These are phyloP conservation scores for Dionaea muscipula DNA, from an alignment of 179 eudicot genomes.

Conservation along the genomic window DNA sequence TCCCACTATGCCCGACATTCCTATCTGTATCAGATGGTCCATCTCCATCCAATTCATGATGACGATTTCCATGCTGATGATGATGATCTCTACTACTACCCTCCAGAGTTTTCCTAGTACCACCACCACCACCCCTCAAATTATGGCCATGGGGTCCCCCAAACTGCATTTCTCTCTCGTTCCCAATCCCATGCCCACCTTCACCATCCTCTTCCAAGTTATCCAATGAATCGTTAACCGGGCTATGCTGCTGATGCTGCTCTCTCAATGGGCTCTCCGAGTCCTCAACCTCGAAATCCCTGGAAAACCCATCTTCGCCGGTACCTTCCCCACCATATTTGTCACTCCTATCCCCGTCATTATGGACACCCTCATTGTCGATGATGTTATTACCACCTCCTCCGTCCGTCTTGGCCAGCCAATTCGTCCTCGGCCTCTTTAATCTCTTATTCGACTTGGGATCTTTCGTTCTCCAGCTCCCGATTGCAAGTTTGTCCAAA, in stretches of 20 bases:
- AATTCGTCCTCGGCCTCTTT: constrained; percentile 21
- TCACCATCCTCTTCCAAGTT: background rate
- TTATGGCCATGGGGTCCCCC: constrained; percentile 6
- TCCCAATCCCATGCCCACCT: constrained; percentile 2
- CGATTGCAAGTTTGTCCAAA: constrained; percentile 19
- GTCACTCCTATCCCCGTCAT: constrained; percentile 13
- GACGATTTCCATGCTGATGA: background rate
- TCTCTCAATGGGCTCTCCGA: constrained; percentile 22
- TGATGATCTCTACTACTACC: constrained; percentile 6
- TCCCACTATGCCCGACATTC: constrained; percentile 12
- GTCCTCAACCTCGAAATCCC: constrained; percentile 17
- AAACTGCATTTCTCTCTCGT: constrained; percentile 3
- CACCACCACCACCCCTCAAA: constrained; percentile 13
- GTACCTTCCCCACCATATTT: constrained; percentile 2
- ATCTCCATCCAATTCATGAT: constrained; percentile 13
- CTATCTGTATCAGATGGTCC: constrained; percentile 20
- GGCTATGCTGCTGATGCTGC: no score
- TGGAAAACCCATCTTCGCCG: constrained; percentile 10
- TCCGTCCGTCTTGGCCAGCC: constrained; percentile 11
- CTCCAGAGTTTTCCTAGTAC: constrained; percentile 14
- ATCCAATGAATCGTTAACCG: constrained; percentile 20
- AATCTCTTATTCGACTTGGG: constrained; percentile 12
- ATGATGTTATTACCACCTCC: background rate
- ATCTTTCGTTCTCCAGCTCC: constrained; percentile 24
- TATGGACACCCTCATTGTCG: constrained; percentile 8